phyloP scores from a whole-genome alignment of 148 eudicot genomes.

The Mesembryanthemum crystallinum region DNA sequence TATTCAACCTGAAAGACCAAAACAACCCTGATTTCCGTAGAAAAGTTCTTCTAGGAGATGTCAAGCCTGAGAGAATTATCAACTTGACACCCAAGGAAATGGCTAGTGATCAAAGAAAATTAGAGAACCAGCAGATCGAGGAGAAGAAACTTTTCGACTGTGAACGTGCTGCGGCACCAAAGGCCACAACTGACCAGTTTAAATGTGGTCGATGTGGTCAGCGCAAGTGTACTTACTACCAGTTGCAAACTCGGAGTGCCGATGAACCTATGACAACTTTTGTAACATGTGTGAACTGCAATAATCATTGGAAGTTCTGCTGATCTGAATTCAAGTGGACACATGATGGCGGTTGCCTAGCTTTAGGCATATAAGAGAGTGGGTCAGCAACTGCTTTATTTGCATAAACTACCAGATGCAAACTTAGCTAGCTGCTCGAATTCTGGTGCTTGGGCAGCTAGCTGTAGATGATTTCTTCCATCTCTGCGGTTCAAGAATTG shows the following conservation, averaged over 20 bases:
- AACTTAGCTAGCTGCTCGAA: background rate
- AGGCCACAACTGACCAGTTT: slow-evolving; percentile 65
- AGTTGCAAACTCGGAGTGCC: slow-evolving; percentile 71
- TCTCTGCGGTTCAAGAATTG: too few relatives aligned
- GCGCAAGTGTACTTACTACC: slow-evolving; percentile 58
- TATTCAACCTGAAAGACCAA: slow-evolving; percentile 57
- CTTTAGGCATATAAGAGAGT: background rate
- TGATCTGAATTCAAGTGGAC: slow-evolving; percentile 12
- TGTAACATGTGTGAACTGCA: slow-evolving; percentile 73
- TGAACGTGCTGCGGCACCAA: slow-evolving; percentile 50
- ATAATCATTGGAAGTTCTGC: slow-evolving; percentile 76
- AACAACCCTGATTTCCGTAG: slow-evolving; percentile 68
- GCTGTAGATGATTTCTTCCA: background rate
- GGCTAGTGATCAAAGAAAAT: slow-evolving; percentile 61
- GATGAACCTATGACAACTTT: slow-evolving; percentile 79
- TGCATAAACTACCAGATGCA: background rate
- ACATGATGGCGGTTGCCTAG: background rate
- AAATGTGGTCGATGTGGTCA: slow-evolving; percentile 64
- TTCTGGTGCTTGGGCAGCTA: background rate
- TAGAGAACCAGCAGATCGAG: slow-evolving; percentile 49
- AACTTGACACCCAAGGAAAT: slow-evolving; percentile 50
- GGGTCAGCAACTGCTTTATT: background rate
- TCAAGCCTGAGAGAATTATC: slow-evolving; percentile 44
- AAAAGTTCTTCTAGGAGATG: slow-evolving; percentile 50
- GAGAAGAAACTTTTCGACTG: slow-evolving; percentile 60